Percentiles rank a stretch among this genome's conserved stretches.
Evolutionary conservation across 345 rosid genomes (phyloP).

Genomic region (Barbarea vulgaris): DNA sequence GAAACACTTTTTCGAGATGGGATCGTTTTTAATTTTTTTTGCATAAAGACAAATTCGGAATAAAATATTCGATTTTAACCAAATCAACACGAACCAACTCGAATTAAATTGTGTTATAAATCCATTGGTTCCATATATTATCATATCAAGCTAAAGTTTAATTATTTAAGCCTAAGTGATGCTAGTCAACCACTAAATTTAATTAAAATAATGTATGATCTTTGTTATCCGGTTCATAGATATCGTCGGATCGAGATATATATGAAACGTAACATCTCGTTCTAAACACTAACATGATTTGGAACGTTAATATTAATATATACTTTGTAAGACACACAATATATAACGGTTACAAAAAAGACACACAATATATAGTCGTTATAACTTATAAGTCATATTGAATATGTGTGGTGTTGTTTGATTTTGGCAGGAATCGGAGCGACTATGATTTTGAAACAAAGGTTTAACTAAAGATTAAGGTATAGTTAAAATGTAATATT

Average conservation of each 20-base stretch:
- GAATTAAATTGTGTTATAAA: neutral
- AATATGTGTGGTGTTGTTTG: neutral
- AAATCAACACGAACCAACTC: neutral
- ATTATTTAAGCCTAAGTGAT: neutral
- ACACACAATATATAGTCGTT: no score
- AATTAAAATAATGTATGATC: neutral
- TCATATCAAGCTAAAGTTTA: neutral
- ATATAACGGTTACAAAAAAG: no score
- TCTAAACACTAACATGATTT: no score
- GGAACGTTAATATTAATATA: no score
- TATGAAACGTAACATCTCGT: neutral
- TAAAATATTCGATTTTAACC: neutral
- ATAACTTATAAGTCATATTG: no score
- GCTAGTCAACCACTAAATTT: neutral
- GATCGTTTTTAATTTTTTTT: no score
- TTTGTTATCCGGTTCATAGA: neutral
- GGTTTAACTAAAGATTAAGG: neutral
- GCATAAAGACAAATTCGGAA: neutral
- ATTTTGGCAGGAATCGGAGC: neutral
- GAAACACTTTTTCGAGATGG: no score
- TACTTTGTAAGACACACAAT: no score
- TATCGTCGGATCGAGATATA: neutral
- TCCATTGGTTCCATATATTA: neutral
- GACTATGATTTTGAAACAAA: neutral
- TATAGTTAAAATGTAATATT: no score